Percentiles rank a stretch among this genome's conserved stretches.
Conservation (phyloP, 176 grass and related monocot species). For the Panicum miliaceum region DNA sequence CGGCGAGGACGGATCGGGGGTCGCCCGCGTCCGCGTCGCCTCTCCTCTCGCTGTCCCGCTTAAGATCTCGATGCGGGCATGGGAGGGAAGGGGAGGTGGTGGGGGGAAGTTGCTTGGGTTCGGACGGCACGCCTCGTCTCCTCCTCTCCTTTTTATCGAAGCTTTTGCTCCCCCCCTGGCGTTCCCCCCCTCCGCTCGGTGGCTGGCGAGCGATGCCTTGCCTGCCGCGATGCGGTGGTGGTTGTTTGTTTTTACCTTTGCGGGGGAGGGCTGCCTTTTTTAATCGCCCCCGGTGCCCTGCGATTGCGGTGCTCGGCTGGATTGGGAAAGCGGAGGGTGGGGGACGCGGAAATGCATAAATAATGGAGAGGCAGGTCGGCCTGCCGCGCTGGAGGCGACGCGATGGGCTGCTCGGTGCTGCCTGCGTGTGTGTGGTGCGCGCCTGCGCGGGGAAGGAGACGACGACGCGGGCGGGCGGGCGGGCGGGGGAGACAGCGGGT, state of each 20-base stretch:
- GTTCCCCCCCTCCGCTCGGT: slow-evolving; percentile 40
- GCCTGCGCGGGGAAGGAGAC: slow-evolving; percentile 22
- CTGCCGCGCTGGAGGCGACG: slow-evolving; percentile 59
- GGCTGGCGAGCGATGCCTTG: slow-evolving; percentile 40
- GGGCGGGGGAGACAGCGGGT: not conserved
- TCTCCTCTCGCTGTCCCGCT: slow-evolving; percentile 46
- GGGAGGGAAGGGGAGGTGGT: slow-evolving; percentile 20
- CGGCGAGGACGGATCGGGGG: slow-evolving; percentile 44
- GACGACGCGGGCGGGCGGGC: slow-evolving; percentile 1
- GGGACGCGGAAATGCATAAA: slow-evolving; percentile 43
- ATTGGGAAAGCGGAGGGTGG: slow-evolving; percentile 50
- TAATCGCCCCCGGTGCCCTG: slow-evolving; percentile 43
- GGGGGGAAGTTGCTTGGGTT: slow-evolving; percentile 54
- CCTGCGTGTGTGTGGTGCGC: not conserved
- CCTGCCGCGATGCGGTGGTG: slow-evolving; percentile 47
- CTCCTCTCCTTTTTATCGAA: slow-evolving; percentile 67
- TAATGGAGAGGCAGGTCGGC: slow-evolving; percentile 49
- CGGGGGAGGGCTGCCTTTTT: slow-evolving; percentile 44
- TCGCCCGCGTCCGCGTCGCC: slow-evolving; percentile 34
- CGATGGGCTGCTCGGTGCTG: not conserved
- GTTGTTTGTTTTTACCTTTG: slow-evolving; percentile 55
- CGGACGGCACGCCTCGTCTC: slow-evolving; percentile 54
- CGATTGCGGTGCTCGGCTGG: slow-evolving; percentile 54
- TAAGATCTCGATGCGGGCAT: slow-evolving; percentile 64
- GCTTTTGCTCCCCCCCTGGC: slow-evolving; percentile 43